phyloP scores from a whole-genome alignment of 257 asterid species.

The Solanum raphanifolium region DNA sequence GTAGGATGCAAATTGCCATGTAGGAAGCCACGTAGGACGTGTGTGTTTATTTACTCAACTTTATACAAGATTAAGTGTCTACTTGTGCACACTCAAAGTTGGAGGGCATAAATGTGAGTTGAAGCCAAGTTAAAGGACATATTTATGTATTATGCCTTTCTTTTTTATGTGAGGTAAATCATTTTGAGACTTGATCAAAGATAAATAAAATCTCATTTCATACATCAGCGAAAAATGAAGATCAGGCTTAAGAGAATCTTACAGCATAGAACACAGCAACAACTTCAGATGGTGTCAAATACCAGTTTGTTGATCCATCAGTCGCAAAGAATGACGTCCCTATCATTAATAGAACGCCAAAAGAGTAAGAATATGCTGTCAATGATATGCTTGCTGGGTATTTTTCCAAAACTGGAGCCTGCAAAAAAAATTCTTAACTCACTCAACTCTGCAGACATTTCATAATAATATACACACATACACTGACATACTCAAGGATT shows the following conservation, averaged over 20 bases:
- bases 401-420: slow-evolving; percentile 82
- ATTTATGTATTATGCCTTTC: neutral
- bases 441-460: neutral
- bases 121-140: too few relatives aligned
- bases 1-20: too few relatives aligned
- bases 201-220: neutral
- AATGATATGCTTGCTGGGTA: slow-evolving; percentile 89
- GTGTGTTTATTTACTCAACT: too few relatives aligned
- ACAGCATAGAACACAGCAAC: slow-evolving; percentile 87
- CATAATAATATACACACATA: neutral
- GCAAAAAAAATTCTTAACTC: slow-evolving; percentile 11
- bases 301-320: slow-evolving; percentile 62
- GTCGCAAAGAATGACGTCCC: slow-evolving; percentile 46
- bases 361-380: slow-evolving; percentile 78
- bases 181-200: neutral
- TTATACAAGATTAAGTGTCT: too few relatives aligned
- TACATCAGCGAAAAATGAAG: neutral
- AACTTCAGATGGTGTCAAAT: slow-evolving; percentile 58
- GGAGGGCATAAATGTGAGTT: too few relatives aligned
- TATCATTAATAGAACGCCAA: slow-evolving; percentile 69
- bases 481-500: neutral
- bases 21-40: too few relatives aligned
- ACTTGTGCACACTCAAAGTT: too few relatives aligned
- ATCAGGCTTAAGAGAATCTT: slow-evolving; percentile 26
- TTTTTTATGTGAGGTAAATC: neutral